Percentiles rank a stretch among this genome's conserved stretches.
phyloP scores from a whole-genome alignment of 768 basidiomycete genomes.

The Boletellus ananas region DNA sequence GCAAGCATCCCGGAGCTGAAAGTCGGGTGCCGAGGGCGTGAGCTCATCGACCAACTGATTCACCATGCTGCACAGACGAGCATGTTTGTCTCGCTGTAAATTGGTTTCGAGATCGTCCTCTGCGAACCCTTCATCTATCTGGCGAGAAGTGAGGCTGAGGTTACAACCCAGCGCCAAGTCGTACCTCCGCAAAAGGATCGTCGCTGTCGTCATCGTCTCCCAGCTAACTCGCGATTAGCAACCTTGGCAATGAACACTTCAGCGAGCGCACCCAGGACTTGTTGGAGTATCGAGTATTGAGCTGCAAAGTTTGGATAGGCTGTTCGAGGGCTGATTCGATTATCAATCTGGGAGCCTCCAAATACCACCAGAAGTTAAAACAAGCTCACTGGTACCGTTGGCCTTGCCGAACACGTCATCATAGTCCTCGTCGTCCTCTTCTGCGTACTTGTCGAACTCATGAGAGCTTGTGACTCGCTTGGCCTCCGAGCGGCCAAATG shows the following conservation, averaged over 20 bases:
- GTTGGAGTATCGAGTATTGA: constrained; percentile 83
- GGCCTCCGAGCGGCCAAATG: constrained; percentile 67
- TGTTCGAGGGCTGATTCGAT: constrained; percentile 48
- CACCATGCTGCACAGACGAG: constrained; percentile 76
- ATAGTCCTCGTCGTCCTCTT: constrained; percentile 89
- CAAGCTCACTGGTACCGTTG: constrained; percentile 58
- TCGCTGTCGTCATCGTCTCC: constrained; percentile 87
- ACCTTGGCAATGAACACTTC: constrained; percentile 7
- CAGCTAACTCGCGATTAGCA: constrained; percentile 39
- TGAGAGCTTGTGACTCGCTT: constrained; percentile 48
- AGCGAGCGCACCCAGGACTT: constrained; percentile 71
- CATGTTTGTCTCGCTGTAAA: constrained; percentile 89
- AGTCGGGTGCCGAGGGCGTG: constrained; percentile 75
- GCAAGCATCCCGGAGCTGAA: constrained; percentile 78
- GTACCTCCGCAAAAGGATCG: constrained; percentile 93
- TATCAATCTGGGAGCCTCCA: neutral
- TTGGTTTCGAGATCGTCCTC: constrained; percentile 92
- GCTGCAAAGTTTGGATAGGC: constrained; percentile 69
- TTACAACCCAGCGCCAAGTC: neutral
- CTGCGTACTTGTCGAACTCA: constrained; percentile 83
- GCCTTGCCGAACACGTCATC: constrained; percentile 90
- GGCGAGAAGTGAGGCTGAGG: constrained; percentile 5
- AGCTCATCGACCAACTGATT: constrained; percentile 86
- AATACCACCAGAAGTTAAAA: constrained; percentile 1
- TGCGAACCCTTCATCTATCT: constrained; percentile 92